Evolutionary conservation across 1,284 basidiomycete genomes (phyloP).

Genomic region (Pisolithus thermaeus): DNA sequence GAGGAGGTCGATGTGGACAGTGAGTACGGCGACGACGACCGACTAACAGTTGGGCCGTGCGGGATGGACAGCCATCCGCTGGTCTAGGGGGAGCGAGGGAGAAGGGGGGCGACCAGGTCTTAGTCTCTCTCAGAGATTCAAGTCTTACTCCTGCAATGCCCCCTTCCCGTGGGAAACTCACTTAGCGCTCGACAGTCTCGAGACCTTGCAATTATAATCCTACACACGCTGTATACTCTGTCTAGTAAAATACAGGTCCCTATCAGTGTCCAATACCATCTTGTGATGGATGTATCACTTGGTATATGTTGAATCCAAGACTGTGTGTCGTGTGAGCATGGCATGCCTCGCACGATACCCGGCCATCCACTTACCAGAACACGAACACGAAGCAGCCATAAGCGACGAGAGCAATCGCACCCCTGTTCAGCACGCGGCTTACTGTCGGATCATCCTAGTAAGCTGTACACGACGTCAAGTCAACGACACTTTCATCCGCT

Average conservation of each 20-base stretch:
- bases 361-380: constrained; percentile 65
- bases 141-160: no score
- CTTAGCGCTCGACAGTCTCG: no score
- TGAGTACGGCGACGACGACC: constrained; percentile 1
- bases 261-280: no score
- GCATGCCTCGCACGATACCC: background rate
- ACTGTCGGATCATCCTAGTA: constrained; percentile 58
- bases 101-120: no score
- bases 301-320: constrained; percentile 72
- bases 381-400: constrained; percentile 83
- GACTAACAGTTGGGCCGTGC: constrained; percentile 15
- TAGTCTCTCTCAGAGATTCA: no score
- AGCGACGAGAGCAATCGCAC: constrained; percentile 61
- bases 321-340: constrained; percentile 31
- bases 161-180: no score
- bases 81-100: constrained; percentile 23
- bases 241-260: no score
- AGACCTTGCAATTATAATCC: no score
- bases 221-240: no score
- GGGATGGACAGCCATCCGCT: constrained; percentile 21
- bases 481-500: constrained; percentile 6
- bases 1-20: constrained; percentile 11
- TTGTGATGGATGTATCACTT: constrained; percentile 32
- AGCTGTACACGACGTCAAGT: constrained; percentile 45
- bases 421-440: constrained; percentile 52